Evolutionary conservation across 208 protist genomes (phyloP).

Genomic region (Trypanosoma grayi): DNA sequence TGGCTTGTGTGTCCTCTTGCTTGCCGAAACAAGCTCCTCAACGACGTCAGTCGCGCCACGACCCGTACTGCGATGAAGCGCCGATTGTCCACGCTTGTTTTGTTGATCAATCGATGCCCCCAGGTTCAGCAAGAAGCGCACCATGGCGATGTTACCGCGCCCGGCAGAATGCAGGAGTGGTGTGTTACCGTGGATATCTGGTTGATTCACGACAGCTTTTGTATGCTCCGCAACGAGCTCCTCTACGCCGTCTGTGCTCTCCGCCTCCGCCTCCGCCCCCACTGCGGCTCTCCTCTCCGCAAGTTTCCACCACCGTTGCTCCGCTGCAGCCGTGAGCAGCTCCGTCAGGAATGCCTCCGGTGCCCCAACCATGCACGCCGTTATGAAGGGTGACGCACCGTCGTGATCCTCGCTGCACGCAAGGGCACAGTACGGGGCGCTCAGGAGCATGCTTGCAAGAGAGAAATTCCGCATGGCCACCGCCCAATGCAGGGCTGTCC

Average conservation of each 20-base stretch:
- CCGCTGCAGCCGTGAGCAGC: constrained; percentile 36
- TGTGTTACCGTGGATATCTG: constrained; percentile 69
- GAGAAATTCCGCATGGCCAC: constrained; percentile 75
- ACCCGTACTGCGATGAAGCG: constrained; percentile 78
- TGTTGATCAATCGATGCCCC: constrained; percentile 64
- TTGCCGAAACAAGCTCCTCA: constrained; percentile 67
- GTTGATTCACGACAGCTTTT: constrained; percentile 33
- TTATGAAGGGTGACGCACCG: constrained; percentile 67
- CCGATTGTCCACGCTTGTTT: constrained; percentile 74
- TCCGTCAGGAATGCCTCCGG: constrained; percentile 52
- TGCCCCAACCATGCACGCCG: constrained; percentile 75
- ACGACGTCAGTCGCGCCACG: constrained; percentile 69
- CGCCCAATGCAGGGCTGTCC: constrained; percentile 89
- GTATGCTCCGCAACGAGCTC: background rate
- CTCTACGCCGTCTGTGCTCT: background rate
- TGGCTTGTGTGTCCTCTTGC: constrained; percentile 42
- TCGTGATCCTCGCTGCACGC: constrained; percentile 74
- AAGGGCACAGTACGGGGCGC: constrained; percentile 49
- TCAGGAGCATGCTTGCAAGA: constrained; percentile 59
- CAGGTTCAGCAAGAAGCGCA: constrained; percentile 59
- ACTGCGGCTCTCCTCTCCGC: background rate
- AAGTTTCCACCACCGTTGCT: constrained; percentile 22
- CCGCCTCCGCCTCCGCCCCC: background rate
- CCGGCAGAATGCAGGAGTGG: constrained; percentile 62
- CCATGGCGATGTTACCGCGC: constrained; percentile 52